Conservation (phyloP, 179 eudicot species). For the Silene noctiflora region DNA sequence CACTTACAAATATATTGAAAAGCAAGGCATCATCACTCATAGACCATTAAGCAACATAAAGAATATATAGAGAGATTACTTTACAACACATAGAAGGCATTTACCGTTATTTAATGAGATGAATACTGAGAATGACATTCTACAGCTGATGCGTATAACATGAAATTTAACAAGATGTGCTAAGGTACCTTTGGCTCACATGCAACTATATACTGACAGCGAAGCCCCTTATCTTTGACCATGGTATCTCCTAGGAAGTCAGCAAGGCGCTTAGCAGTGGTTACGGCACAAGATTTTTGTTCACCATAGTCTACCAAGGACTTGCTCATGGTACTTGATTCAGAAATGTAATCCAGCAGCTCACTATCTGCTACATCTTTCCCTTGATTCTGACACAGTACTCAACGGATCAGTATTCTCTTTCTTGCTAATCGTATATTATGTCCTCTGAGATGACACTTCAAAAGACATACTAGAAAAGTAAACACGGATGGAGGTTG, state of each 20-base stretch:
- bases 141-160: not conserved
- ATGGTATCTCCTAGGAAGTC: conserved; percentile 95
- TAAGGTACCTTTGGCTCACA: conserved; percentile 87
- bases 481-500: not conserved
- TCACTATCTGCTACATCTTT: conserved; percentile 89
- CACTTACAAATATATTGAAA: not conserved
- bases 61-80: not conserved
- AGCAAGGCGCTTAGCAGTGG: conserved; percentile 95
- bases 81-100: not conserved
- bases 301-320: conserved; percentile 92
- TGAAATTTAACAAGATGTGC: conserved; percentile 7
- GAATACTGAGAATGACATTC: not conserved
- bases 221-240: conserved; percentile 98
- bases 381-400: conserved; percentile 74
- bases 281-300: conserved; percentile 98
- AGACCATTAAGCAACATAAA: conserved; percentile 7
- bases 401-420: conserved; percentile 18
- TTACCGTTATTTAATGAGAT: not conserved
- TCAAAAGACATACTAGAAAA: conserved; percentile 1
- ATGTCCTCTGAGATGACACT: not conserved
- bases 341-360: conserved; percentile 93
- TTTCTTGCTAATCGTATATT: not conserved
- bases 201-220: conserved; percentile 90
- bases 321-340: conserved; percentile 99
- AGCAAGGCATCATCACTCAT: not conserved